Base-by-base conservation (phyloP, 805 yeast species). In the Wickerhamomyces ciferrii region DNA sequence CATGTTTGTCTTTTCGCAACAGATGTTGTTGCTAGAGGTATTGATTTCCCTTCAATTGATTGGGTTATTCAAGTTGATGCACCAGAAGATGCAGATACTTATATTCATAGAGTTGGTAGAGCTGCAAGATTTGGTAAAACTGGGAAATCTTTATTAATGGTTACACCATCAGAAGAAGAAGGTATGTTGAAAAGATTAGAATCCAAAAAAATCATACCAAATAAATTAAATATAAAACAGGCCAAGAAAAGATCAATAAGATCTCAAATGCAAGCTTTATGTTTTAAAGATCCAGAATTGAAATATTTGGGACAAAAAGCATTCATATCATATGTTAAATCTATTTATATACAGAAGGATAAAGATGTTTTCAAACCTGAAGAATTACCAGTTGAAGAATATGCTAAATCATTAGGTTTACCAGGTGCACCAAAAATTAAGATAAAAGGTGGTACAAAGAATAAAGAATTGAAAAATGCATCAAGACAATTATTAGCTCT, bases 21-120 rank as follows among this genome's bases (percentile, higher is more conserved):
- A 0, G 99, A 94, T 71, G 97, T 94, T 14, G 97, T 98, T 5
- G 97, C 98, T 0, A 77, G 99, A 62, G 99, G 99, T 23, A 76
- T 94, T 19, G 99, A 94, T 69, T 85, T 94, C 42, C 96, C 97
- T 0, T 92, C 92, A 34, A 96, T 94, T 13, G 98, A 94, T 56
- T 70, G 91, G 49, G 98, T 92, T 5, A 69, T 94, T 20, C 99
- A 94, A 62, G 62, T 92, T 11, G 98, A 94, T 56, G 96, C 97
- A 0, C 99, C 99, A 2, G 83, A 89, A 1, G 96, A 92, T 56
- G 87, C 97, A 0, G 95, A 86, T 57, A 80, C 90, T 57, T 94
- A 92, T 61, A 73, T 92, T 40, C 99, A 94, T 64, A 76, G 99
- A 63, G 88, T 94, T 61, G 99, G 99, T 17, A 77, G 99, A 61